These are phyloP conservation scores for Prunus padus DNA, from an alignment of 306 rosid species.

Conservation along the genomic window DNA sequence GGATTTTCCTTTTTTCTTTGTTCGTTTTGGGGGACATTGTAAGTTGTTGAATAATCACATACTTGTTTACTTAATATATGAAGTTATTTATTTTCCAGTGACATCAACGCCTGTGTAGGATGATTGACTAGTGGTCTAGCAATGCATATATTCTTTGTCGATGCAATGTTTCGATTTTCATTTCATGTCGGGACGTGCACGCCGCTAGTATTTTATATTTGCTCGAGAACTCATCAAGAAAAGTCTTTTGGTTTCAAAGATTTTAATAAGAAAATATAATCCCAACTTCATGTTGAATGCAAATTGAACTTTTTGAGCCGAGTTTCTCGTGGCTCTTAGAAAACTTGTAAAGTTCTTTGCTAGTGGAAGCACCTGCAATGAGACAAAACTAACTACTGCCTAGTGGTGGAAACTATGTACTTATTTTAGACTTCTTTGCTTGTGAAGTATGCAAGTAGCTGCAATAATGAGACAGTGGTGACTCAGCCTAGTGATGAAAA, in stretches of 20 bases:
- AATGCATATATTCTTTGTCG: not conserved
- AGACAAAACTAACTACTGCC: not conserved
- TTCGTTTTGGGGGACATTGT: conserved; percentile 23
- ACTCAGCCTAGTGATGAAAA: conserved; percentile 6
- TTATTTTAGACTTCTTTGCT: not conserved
- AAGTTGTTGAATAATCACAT: conserved; percentile 20
- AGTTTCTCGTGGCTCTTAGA: not conserved
- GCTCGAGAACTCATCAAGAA: not conserved
- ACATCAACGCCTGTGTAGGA: not conserved
- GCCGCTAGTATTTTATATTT: too few relatives aligned
- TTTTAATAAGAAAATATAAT: too few relatives aligned
- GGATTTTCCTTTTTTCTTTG: conserved; percentile 15
- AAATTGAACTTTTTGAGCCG: not conserved
- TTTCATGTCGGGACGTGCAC: too few relatives aligned
- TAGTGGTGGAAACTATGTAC: not conserved
- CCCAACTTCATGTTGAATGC: too few relatives aligned
- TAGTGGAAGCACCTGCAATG: conserved; percentile 3
- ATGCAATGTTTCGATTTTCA: not conserved
- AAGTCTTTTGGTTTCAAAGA: not conserved
- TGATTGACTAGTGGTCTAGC: not conserved
- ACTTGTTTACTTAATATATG: conserved; percentile 1
- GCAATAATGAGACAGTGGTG: not conserved
- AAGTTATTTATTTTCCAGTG: not conserved
- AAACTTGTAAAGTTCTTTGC: not conserved
- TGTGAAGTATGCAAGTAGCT: not conserved